Conservation (phyloP, 164 flowering plant species). For the Tetracentron sinense region DNA sequence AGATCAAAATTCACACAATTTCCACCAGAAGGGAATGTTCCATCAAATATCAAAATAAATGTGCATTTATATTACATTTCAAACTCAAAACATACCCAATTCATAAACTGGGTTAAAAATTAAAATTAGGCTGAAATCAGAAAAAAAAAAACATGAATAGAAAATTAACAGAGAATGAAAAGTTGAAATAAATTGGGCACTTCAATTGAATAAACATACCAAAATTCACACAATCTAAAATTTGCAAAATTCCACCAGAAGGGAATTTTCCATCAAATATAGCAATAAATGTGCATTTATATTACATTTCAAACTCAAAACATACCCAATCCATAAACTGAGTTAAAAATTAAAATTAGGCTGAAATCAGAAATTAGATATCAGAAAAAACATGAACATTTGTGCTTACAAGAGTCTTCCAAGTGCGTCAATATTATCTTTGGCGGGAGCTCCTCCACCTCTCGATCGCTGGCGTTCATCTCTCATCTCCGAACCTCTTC, state of each 20-base stretch:
- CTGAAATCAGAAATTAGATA: no score
- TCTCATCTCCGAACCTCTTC: conserved; percentile 22
- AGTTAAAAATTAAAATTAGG: no score
- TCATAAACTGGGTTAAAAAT: no score
- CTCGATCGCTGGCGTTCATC: conserved; percentile 28
- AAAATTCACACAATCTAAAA: not conserved
- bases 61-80: no score
- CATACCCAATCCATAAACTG: not conserved
- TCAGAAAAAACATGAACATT: no score
- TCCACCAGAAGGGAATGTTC: no score
- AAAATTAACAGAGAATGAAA: not conserved
- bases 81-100: no score
- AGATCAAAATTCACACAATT: not conserved
- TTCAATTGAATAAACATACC: not conserved
- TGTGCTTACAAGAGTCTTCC: conserved; percentile 32
- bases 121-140: not conserved
- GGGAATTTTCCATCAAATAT: no score
- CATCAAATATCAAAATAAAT: no score
- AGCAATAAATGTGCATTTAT: no score
- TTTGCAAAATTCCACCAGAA: not conserved
- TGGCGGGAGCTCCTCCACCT: conserved; percentile 28
- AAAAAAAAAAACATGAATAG: no score
- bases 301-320: no score
- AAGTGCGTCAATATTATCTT: conserved; percentile 34
- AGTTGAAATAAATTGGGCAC: not conserved